These are phyloP conservation scores for Babjeviella inositovora DNA, from an alignment of 805 yeast genomes.

Conservation along the genomic window DNA sequence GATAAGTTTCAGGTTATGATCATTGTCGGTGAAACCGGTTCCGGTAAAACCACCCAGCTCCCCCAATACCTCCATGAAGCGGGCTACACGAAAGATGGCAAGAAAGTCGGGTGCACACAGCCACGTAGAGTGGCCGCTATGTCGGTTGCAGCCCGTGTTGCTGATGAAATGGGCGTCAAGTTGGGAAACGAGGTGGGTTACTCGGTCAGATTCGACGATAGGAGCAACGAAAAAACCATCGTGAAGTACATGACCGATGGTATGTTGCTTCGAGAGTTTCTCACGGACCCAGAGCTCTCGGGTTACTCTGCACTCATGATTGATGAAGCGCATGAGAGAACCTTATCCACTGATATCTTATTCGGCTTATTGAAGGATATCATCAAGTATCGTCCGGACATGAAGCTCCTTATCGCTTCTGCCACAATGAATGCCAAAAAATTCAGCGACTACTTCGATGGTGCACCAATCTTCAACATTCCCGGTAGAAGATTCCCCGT, in stretches of 20 bases:
- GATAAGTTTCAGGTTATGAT: conserved; percentile 49
- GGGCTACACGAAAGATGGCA: conserved; percentile 45
- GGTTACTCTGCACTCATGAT: conserved; percentile 75
- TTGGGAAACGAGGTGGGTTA: conserved; percentile 88
- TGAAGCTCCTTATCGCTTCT: conserved; percentile 71
- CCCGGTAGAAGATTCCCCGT: conserved; percentile 95
- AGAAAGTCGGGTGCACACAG: conserved; percentile 75
- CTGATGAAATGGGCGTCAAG: conserved; percentile 71
- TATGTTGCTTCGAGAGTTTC: conserved; percentile 75
- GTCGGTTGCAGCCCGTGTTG: conserved; percentile 80
- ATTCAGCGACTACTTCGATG: conserved; percentile 66
- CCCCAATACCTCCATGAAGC: conserved; percentile 81
- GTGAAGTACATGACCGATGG: conserved; percentile 95
- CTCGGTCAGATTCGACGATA: conserved; percentile 75
- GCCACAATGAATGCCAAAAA: conserved; percentile 89
- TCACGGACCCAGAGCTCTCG: conserved; percentile 55
- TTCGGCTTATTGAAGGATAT: conserved; percentile 71
- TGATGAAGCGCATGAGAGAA: conserved; percentile 96
- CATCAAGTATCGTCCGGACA: conserved; percentile 41
- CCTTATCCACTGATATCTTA: conserved; percentile 75
- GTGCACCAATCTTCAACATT: conserved; percentile 75
- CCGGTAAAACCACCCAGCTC: conserved; percentile 88
- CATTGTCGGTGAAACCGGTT: conserved; percentile 81
- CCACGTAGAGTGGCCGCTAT: conserved; percentile 94
- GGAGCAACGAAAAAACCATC: conserved; percentile 42